A percentile compares a stretch with the other conserved stretches of the same genome.
These are phyloP conservation scores for Barbarea vulgaris DNA, from an alignment of 345 rosid genomes.

Conservation along the genomic window DNA sequence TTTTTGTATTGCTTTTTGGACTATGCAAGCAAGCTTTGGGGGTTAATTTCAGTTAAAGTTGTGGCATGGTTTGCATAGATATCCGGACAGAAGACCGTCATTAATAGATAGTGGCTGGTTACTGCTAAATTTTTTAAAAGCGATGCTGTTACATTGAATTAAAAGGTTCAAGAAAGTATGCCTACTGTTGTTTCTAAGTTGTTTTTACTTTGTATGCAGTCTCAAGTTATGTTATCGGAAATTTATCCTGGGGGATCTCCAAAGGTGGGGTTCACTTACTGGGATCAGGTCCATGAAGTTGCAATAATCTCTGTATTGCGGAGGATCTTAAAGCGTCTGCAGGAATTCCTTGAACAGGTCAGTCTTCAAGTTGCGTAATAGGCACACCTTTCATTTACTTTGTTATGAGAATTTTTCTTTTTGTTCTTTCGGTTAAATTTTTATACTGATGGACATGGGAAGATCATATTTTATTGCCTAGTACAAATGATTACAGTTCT, in stretches of 20 bases:
- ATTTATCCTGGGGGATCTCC: conserved; percentile 98
- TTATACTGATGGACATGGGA: neutral
- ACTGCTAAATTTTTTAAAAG: neutral
- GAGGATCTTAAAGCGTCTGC: conserved; percentile 74
- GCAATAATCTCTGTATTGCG: conserved; percentile 71
- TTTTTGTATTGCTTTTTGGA: conserved; percentile 3
- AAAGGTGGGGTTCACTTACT: conserved; percentile 71
- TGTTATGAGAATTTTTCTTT: neutral
- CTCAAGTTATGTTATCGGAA: conserved; percentile 89
- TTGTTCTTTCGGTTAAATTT: neutral
- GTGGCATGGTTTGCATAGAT: neutral
- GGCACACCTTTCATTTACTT: conserved; percentile 10
- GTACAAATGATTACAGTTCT: conserved; percentile 11
- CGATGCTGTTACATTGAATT: conserved; percentile 14
- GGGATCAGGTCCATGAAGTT: conserved; percentile 94
- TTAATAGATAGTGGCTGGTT: conserved; percentile 10
- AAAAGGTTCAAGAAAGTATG: conserved; percentile 11
- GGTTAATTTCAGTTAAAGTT: neutral
- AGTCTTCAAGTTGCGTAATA: conserved; percentile 29
- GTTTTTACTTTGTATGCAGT: conserved; percentile 51
- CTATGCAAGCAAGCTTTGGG: conserved; percentile 22
- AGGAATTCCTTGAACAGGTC: conserved; percentile 85
- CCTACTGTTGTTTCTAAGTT: conserved; percentile 21
- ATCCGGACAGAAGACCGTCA: neutral
- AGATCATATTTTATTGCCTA: conserved; percentile 8